Conservation (phyloP, 352 stramenopile species). For the Phytopythium mirpurense region DNA sequence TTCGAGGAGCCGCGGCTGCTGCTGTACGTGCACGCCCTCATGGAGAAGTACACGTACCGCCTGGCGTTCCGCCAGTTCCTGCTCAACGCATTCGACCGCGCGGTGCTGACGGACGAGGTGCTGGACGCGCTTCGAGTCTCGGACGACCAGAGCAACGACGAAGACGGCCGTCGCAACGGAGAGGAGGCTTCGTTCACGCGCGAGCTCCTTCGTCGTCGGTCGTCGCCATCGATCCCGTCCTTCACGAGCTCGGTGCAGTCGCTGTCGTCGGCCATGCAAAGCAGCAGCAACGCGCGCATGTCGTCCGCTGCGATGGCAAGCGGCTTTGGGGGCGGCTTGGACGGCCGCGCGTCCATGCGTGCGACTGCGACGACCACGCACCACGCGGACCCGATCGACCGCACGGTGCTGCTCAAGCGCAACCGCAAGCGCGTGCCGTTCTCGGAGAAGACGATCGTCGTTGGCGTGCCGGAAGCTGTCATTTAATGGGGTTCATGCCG, state of each 20-base stretch:
- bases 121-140: conserved; percentile 55
- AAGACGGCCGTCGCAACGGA: neutral
- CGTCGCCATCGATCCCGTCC: conserved; percentile 83
- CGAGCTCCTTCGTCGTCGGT: conserved; percentile 59
- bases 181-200: conserved; percentile 21
- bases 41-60: conserved; percentile 84
- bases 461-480: conserved; percentile 74
- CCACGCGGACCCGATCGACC: conserved; percentile 60
- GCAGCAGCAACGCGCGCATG: conserved; percentile 41
- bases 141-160: conserved; percentile 19
- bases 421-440: conserved; percentile 64
- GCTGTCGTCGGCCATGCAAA: conserved; percentile 73
- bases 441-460: conserved; percentile 85
- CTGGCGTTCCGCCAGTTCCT: conserved; percentile 84
- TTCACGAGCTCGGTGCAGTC: conserved; percentile 84
- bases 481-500: too few relatives aligned
- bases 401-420: conserved; percentile 72
- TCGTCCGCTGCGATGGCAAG: conserved; percentile 25
- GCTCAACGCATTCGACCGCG: conserved; percentile 79
- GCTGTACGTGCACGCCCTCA: conserved; percentile 74
- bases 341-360: conserved; percentile 49
- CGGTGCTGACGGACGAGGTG: conserved; percentile 66
- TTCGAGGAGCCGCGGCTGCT: conserved; percentile 84
- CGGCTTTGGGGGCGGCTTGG: conserved; percentile 14
- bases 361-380: conserved; percentile 28